A percentile compares a stretch with the other conserved stretches of the same genome.
Evolutionary conservation across 768 basidiomycete genomes (phyloP).

Genomic region (Pleurotus ostreatus): DNA sequence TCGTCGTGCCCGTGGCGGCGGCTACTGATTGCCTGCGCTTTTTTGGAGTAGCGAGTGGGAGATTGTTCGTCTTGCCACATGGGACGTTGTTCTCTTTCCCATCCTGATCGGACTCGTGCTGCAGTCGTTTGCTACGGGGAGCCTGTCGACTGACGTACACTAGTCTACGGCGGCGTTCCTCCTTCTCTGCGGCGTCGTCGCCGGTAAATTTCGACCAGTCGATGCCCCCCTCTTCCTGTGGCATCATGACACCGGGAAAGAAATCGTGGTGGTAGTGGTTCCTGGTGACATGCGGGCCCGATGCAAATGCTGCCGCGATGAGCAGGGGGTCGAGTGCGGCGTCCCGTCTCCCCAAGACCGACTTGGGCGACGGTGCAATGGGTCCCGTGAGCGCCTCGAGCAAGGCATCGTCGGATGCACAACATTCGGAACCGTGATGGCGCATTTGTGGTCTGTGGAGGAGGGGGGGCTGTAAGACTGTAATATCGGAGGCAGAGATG

Average conservation of each 20-base stretch:
- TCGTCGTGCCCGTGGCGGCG: slow-evolving; percentile 15
- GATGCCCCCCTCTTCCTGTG: slow-evolving; percentile 47
- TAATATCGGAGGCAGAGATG: neutral
- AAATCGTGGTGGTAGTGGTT: slow-evolving; percentile 86
- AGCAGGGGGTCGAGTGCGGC: slow-evolving; percentile 76
- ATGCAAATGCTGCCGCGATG: slow-evolving; percentile 71
- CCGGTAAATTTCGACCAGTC: slow-evolving; percentile 57
- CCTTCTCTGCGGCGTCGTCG: slow-evolving; percentile 28
- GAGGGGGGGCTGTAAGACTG: slow-evolving; percentile 4
- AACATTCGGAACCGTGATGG: slow-evolving; percentile 19
- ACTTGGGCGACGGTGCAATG: slow-evolving; percentile 31
- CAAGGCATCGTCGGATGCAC: slow-evolving; percentile 51
- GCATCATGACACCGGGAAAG: slow-evolving; percentile 55
- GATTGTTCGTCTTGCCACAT: slow-evolving; percentile 33
- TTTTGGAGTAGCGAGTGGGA: slow-evolving; percentile 32
- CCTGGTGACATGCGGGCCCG: slow-evolving; percentile 74
- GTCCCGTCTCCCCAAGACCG: slow-evolving; percentile 55
- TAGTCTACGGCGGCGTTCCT: slow-evolving; percentile 41
- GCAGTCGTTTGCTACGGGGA: slow-evolving; percentile 59
- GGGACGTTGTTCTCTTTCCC: slow-evolving; percentile 50
- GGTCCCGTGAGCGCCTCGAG: slow-evolving; percentile 65
- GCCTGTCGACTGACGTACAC: slow-evolving; percentile 74
- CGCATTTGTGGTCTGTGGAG: slow-evolving; percentile 7
- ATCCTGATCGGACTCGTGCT: slow-evolving; percentile 24
- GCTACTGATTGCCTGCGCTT: slow-evolving; percentile 36